Base-by-base conservation (phyloP, 805 yeast genomes). In the Geotrichum ghanense region DNA sequence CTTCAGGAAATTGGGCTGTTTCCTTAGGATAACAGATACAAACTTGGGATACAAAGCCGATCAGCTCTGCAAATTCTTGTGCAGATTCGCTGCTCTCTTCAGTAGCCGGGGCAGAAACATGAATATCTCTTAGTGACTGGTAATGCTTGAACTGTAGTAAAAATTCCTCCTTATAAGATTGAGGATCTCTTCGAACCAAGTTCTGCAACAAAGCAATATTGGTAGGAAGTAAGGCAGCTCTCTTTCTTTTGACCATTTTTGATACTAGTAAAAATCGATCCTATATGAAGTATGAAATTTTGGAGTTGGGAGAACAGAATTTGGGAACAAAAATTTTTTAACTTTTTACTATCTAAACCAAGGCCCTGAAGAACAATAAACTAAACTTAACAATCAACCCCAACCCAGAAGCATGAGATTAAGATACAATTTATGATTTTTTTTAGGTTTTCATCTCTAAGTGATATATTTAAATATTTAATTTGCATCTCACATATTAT, bases 221-320 rank as follows among this genome's bases (percentile, higher is more conserved):
- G 17, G 88, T 84, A 9, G 97, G 97, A 61, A 90, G 70, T 48
- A 89, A 74, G 42, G 97, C 96, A 22, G 95, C 92, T 75, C 96
- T 84, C 67, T 84, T 80, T 63, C 80, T 75, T 65, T 81, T 85
- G 27, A 76, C 95, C 97, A 90, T 90, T 21, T 7, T 14, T 41
- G 41, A 14, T 19, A 25, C 9, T 25, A 25, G 9, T n/a, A n/a
- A n/a, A n/a, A n/a, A n/a, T n/a, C n/a, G n/a, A n/a, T n/a, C n/a
- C n/a, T n/a, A n/a, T n/a, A n/a, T n/a, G n/a, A n/a, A n/a, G n/a
- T n/a, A n/a, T n/a, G n/a, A 31, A 12, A 31, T n/a, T 6, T 4
- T 12, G 14, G 16, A 6, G 12, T 31, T 31, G 37, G 37, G 37
- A 31, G 37, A 12, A 31, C 16, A 31, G 10, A 31, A 31, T n/a